Base-by-base conservation (phyloP, 768 basidiomycete species). In the Cytidiella melzeri region DNA sequence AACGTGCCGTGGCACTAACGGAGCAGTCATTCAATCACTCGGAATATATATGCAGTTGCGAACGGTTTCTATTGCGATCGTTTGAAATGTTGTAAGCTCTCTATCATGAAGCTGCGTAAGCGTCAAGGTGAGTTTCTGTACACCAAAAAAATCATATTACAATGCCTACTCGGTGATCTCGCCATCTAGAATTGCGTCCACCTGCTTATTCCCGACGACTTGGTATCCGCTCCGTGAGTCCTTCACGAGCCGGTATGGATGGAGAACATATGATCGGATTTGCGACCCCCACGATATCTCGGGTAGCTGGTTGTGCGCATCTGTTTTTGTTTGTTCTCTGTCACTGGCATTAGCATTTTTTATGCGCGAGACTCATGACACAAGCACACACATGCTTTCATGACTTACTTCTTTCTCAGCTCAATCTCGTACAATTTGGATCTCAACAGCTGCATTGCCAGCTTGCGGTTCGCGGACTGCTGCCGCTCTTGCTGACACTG, bases 41-140 rank as follows among this genome's bases (percentile, higher is more conserved):
- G n/a, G n/a, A n/a, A n/a, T n/a, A n/a, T n/a, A n/a, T n/a, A n/a
- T n/a, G n/a, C n/a, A n/a, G n/a, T n/a, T n/a, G n/a, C n/a, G n/a
- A n/a, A n/a, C n/a, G n/a, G n/a, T n/a, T n/a, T n/a, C n/a, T n/a
- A n/a, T n/a, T n/a, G n/a, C n/a, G n/a, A n/a, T n/a, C n/a, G n/a
- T n/a, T n/a, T n/a, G 48, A 56, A 56, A 24, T 50, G 53, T 2
- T 53, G 57, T 23, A 58, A 34, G 37, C 55, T 56, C 24, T 53
- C 57, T 47, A 52, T 55, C 53, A 58, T 54, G 41, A 58, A 54
- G 3, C 57, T 58, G 19, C n/a, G 34, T 28, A 18, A 20, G 0
- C 4, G 21, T n/a, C 42, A 43, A 47, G 27, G 10, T 45, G 15
- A 24, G 24, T n/a, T 7, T 34, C 30, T 20, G 41, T n/a, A 13